phyloP scores from a whole-genome alignment of 139 green algal species.

The Yamagishiella unicocca region DNA sequence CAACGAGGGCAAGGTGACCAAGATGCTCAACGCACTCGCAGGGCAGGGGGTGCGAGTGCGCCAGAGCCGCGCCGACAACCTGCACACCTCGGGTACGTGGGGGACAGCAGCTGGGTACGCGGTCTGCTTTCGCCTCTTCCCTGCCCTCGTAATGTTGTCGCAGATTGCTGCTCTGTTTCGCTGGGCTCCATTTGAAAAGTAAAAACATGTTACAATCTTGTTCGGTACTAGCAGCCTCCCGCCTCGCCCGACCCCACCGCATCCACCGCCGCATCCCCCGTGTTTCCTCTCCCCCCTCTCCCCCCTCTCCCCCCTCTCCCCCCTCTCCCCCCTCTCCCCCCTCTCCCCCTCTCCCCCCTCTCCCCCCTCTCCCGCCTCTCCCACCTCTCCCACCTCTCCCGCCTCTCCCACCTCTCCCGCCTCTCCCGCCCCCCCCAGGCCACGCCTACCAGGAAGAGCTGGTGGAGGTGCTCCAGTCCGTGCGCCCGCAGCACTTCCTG shows the following conservation, averaged over 20 bases:
- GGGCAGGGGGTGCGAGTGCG: constrained; percentile 68
- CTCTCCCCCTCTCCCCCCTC: no score
- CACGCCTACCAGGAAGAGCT: constrained; percentile 88
- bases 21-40: constrained; percentile 97
- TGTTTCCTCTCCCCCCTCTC: no score
- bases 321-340: constrained; percentile 11
- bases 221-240: no score
- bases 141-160: no score
- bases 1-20: constrained; percentile 86
- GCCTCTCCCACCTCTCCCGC: neutral
- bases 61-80: constrained; percentile 33
- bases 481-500: constrained; percentile 98
- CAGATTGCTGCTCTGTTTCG: no score
- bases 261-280: no score
- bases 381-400: constrained; percentile 33
- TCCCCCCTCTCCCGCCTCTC: neutral
- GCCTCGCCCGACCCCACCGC: no score
- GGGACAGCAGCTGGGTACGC: no score
- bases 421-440: constrained; percentile 51
- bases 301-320: no score
- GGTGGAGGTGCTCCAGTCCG: constrained; percentile 89
- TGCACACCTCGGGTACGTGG: constrained; percentile 45
- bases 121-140: no score
- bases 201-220: no score
- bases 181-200: no score